These are phyloP conservation scores for Beauveria sp. DNA, from an alignment of 2,329 filamentous ascomycete species.

Conservation along the genomic window DNA sequence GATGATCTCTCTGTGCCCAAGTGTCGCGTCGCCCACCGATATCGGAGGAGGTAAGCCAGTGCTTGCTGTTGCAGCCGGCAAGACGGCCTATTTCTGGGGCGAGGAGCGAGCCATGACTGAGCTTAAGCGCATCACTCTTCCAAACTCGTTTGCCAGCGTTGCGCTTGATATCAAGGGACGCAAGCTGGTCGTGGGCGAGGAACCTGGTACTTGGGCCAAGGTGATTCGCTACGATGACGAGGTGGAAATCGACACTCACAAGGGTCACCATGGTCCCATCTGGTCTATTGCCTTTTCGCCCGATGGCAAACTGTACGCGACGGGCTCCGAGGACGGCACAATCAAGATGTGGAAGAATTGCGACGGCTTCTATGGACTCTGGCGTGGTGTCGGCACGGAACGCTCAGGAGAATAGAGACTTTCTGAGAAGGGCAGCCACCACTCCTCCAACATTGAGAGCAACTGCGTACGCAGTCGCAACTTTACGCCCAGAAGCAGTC, in stretches of 20 bases:
- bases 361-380: constrained; percentile 56
- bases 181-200: constrained; percentile 83
- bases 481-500: constrained; percentile 9
- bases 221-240: constrained; percentile 85
- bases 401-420: constrained; percentile 30
- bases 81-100: constrained; percentile 87
- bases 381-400: constrained; percentile 44
- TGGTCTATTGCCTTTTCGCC: constrained; percentile 95
- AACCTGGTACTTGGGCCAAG: constrained; percentile 91
- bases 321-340: constrained; percentile 92
- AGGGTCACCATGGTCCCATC: constrained; percentile 94
- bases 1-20: constrained; percentile 61
- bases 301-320: constrained; percentile 92
- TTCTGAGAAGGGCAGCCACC: constrained; percentile 5
- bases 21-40: constrained; percentile 51
- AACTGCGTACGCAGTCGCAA: not conserved
- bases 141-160: constrained; percentile 85
- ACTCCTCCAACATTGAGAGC: not conserved
- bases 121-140: constrained; percentile 72
- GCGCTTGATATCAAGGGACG: constrained; percentile 74
- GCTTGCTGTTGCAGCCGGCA: constrained; percentile 86
- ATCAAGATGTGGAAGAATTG: constrained; percentile 85
- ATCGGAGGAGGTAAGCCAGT: constrained; percentile 63
- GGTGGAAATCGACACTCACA: constrained; percentile 81
- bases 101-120: constrained; percentile 60